These are phyloP conservation scores for Spathaspora passalidarum DNA, from an alignment of 805 yeast species.

Conservation along the genomic window DNA sequence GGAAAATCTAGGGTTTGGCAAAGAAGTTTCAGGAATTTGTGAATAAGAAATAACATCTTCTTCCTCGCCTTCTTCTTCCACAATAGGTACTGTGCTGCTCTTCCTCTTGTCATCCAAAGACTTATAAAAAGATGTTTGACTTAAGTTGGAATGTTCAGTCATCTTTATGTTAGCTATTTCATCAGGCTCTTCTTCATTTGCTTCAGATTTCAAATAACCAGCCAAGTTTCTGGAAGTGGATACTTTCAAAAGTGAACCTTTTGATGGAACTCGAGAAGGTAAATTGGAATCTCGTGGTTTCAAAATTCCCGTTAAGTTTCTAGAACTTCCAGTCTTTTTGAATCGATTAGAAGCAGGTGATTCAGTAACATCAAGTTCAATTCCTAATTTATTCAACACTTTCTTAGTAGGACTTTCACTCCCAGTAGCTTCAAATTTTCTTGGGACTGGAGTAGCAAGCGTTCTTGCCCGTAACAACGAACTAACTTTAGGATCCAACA, in stretches of 20 bases:
- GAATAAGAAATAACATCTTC: conserved; percentile 5
- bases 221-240: conserved; percentile 36
- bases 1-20: conserved; percentile 43
- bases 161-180: background rate
- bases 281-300: background rate
- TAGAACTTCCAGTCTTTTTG: conserved; percentile 27
- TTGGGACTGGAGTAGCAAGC: conserved; percentile 23
- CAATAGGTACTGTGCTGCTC: background rate
- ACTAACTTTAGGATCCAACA: conserved; percentile 35
- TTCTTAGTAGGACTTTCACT: conserved; percentile 20
- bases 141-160: conserved; percentile 13
- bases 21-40: conserved; percentile 7
- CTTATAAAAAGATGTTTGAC: conserved; percentile 11
- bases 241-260: conserved; percentile 27
- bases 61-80: conserved; percentile 1
- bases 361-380: conserved; percentile 18
- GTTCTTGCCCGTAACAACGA: conserved; percentile 37
- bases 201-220: conserved; percentile 14
- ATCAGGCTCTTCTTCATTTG: background rate
- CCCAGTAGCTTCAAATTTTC: background rate
- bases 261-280: conserved; percentile 9
- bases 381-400: conserved; percentile 37
- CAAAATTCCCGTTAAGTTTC: conserved; percentile 23
- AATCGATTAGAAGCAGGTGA: conserved; percentile 2
- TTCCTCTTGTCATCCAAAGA: conserved; percentile 16